Evolutionary conservation across 192 early-diverging fungal genomes (phyloP), one percentile per base, ranked within the genome.

Genomic region (Mortierella hygrophila): DNA sequence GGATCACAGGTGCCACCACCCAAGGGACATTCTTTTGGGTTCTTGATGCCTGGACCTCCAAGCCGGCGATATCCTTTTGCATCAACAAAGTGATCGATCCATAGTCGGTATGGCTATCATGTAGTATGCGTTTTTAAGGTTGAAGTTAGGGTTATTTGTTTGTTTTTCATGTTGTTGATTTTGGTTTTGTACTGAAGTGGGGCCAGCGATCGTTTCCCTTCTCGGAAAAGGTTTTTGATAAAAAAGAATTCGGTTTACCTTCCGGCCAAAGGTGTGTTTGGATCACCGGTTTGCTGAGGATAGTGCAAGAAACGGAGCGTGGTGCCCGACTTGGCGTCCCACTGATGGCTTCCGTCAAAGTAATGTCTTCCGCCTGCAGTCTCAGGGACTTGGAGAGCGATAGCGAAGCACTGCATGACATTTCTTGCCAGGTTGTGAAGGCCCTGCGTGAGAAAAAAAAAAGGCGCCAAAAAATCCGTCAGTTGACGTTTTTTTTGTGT

Each of bases 81-180:
- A 95, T 94, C 42, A 95, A 76, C 6, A 95, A 72, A 9, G 94
- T 95, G 29, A 95, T 78, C 0, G 92, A 91, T 9, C 94, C 94
- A 81, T 95, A 95, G 79, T 95, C 94, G 1, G 94, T 91, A 38
- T 93, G 92, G 70, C 90, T 92, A 77, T 32, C 2, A 35, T 38
- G 35, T n/a, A 37, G 18, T 38, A 35, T 37, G 20, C 6, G 7
- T 40, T 90, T 82, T 6, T 35, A 75, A 47, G 54, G 74, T 38
- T 26, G 35, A 68, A 29, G 26, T 18, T 32, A 29, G 26, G 26
- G 44, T 32, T 41, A 26, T 41, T 26, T 29, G 21, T 46, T 38
- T 57, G n/a, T 57, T n/a, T 57, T 15, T 35, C 15, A 8, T 18
- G 42, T 0, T 49, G 68, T 79, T 70, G 26, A 40, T 35, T 42